Base-by-base conservation (phyloP, 768 basidiomycete species). In the Suillus hirtellus region DNA sequence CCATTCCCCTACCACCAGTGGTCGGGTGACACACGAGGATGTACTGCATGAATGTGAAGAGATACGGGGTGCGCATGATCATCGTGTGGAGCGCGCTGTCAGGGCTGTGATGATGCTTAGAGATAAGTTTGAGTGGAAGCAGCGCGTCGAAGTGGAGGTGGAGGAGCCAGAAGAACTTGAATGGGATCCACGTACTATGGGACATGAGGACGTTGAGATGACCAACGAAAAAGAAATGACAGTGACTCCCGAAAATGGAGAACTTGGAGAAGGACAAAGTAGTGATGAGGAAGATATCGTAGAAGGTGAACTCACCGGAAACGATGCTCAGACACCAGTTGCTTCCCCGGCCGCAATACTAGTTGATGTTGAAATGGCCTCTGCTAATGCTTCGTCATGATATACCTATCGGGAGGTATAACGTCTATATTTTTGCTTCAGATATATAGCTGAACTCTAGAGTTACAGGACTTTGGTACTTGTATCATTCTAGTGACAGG, bases 51-150 rank as follows among this genome's bases (percentile, higher is more conserved):
- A 91, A 70, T 91, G 89, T 69, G 82, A 79, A 1, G 83, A 86
- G 65, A 87, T 93, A 47, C 80, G 86, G 24, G 78, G 78, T 10
- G 89, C 86, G 27, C 92, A 95, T 67, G 92, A 95, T 73, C 79
- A 78, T 53, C 83, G 91, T 6, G 89, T 89, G 2, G 90, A 92
- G 64, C 81, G 92, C 12, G 92, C 92, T 0, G 82, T 89, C n/a
- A 80, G 88, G 49, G 92, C 93, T 0, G 92, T 95, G 11, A 81
- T 80, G 44, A 88, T 94, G 84, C 77, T 94, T 9, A 78, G 83
- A 63, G 92, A 94, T 62, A 89, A 86, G 73, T 93, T 88, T 71
- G 90, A 93, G 54, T 92, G 91, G 89, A 88, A 87, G 72, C 84
- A 86, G 67, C 81, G 92, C n/a, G 89, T 93, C 24, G 86, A 85